phyloP scores from a whole-genome alignment of 257 asterid species.

The Ehretia macrophylla region DNA sequence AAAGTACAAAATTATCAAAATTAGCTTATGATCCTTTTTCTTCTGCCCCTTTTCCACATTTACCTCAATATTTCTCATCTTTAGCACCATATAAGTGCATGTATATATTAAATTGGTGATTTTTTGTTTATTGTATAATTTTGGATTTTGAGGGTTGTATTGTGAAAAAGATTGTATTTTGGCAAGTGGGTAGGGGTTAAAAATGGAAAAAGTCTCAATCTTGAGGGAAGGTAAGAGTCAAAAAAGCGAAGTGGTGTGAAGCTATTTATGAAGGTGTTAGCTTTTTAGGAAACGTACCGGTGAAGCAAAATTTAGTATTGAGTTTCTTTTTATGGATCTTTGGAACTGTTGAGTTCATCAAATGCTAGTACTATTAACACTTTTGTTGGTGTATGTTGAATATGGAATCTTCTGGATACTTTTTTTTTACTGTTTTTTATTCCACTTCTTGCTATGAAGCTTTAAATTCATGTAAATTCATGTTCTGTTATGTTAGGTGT shows the following conservation, averaged over 20 bases:
- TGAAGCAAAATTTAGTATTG: conserved; percentile 40
- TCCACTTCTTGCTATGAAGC: background rate
- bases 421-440: background rate
- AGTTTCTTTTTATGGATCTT: conserved; percentile 3
- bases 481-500: conserved; percentile 4
- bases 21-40: conserved; percentile 22
- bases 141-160: background rate
- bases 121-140: conserved; percentile 1
- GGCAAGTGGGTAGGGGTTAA: background rate
- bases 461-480: conserved; percentile 29
- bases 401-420: conserved; percentile 61
- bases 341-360: background rate
- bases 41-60: conserved; percentile 1
- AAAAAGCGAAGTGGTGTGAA: conserved; percentile 21
- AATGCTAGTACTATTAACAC: background rate
- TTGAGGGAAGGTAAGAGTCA: background rate
- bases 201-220: background rate
- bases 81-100: background rate
- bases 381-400: conserved; percentile 5
- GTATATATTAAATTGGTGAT: background rate
- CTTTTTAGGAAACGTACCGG: conserved; percentile 43
- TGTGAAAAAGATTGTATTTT: background rate
- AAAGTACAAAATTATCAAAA: conserved; percentile 19
- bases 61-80: conserved; percentile 9
- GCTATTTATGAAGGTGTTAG: conserved; percentile 44